Evolutionary conservation across 2,329 filamentous ascomycete species (phyloP).

Genomic region (Fusarium dlaminii): DNA sequence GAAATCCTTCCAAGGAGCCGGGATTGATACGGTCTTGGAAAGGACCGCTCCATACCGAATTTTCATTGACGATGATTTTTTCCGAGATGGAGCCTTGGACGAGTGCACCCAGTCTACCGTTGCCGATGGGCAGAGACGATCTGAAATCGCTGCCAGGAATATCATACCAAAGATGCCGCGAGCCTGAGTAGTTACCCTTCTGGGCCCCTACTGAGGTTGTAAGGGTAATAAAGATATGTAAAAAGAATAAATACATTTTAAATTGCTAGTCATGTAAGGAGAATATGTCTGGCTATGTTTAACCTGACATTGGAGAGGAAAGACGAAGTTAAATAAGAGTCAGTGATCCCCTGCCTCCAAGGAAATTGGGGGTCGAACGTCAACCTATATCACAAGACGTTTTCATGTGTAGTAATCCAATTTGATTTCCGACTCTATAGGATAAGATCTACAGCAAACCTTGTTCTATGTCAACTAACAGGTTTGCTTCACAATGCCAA

Average conservation of each 20-base stretch:
- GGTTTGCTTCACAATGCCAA: accelerated
- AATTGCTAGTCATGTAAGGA: not conserved
- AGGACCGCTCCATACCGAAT: not conserved
- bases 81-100: not conserved
- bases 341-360: not conserved
- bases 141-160: not conserved
- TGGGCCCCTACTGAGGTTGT: accelerated
- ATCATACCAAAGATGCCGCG: not conserved
- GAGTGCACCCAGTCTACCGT: not conserved
- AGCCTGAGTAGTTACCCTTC: not conserved
- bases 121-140: accelerated
- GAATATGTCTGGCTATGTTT: not conserved
- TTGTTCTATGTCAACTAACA: not conserved
- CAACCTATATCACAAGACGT: not conserved
- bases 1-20: not conserved
- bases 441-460: not conserved
- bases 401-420: not conserved
- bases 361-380: not conserved
- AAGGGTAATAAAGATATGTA: not conserved
- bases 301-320: accelerated
- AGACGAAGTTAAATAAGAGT: not conserved
- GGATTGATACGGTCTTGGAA: not conserved
- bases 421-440: accelerated
- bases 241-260: not conserved
- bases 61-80: not conserved